phyloP scores from a whole-genome alignment of 169 alveolate genomes.

The Plasmodium ovale region DNA sequence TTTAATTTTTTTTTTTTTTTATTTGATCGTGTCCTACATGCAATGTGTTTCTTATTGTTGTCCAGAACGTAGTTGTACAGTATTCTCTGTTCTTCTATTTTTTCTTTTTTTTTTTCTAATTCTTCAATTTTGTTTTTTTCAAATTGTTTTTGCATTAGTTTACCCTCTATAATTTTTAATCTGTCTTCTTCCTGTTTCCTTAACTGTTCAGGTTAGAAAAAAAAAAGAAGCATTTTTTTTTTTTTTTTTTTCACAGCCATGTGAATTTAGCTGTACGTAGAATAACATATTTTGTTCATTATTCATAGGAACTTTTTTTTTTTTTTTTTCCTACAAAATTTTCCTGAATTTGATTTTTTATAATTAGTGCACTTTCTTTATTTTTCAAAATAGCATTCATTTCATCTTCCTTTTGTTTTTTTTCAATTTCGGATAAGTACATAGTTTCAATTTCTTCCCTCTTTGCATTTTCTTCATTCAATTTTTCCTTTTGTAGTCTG shows the following conservation, averaged over 20 bases:
- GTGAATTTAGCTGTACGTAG: no score
- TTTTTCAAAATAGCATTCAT: constrained; percentile 40
- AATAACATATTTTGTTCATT: no score
- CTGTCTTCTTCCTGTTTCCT: constrained; percentile 61
- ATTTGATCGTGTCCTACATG: constrained; percentile 7
- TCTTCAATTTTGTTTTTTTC: constrained; percentile 69
- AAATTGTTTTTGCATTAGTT: constrained; percentile 66
- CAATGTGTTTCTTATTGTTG: constrained; percentile 52
- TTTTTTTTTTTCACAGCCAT: no score
- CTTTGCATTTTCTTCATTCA: constrained; percentile 28
- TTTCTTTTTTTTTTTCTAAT: constrained; percentile 61
- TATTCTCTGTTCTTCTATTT: constrained; percentile 22
- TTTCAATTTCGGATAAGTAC: constrained; percentile 49
- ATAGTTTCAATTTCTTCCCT: constrained; percentile 70
- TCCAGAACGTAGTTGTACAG: constrained; percentile 46
- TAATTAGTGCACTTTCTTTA: constrained; percentile 66
- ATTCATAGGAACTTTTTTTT: background rate
- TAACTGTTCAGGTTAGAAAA: no score
- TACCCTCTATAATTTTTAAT: constrained; percentile 61
- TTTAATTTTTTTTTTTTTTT: no score
- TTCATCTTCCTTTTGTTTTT: constrained; percentile 62
- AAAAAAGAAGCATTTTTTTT: no score
- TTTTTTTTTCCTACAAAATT: constrained; percentile 42
- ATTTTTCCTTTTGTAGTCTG: constrained; percentile 26
- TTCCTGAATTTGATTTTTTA: constrained; percentile 69